Base-by-base conservation (phyloP, 1,284 basidiomycete species). In the Irpex sp. region DNA sequence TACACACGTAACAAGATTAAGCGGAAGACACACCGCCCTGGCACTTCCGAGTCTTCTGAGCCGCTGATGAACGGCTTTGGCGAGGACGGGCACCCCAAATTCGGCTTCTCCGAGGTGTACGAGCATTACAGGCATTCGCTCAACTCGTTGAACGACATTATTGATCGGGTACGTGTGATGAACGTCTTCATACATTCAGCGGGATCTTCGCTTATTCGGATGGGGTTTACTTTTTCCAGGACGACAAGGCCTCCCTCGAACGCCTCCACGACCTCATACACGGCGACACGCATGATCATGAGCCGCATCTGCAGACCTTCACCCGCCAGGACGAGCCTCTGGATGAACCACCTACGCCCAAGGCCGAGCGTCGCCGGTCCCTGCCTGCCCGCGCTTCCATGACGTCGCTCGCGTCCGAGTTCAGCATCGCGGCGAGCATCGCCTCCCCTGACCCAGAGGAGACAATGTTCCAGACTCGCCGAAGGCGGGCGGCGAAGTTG, bases 81-180 rank as follows among this genome's bases (percentile, higher is more conserved):
- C 43, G 69, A 70, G 50, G 64, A 70, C 50, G 26, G 60, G 36
- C 39, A 61, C 50, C 66, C 63, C 49, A 59, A 64, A 35, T 57
- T 65, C 60, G 65, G 47, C 57, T 63, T 72, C 35, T 86, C 86
- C 2, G 72, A 81, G 49, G 80, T 89, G 58, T 93, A 92, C 73
- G 78, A 83, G 67, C 88, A 92, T 67, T 92, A 90, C 70, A 85
- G 90, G 62, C 84, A 89, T 66, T 93, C 91, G 33, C 74, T 93
- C 63, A 87, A 88, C 67, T 92, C 90, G 19, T 77, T 93, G 60
- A 80, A 83, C 63, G 89, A 91, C 69, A 92, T 93, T 65, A 79
- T 92, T 49, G 88, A 91, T 71, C 78, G 87, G 68, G 91, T 92
- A 72, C 65, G 85, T 80, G 36, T 57, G 56, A 31, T 49, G 26